Evolutionary conservation across 805 yeast genomes (phyloP).

Genomic region (Candida manassasensis): DNA sequence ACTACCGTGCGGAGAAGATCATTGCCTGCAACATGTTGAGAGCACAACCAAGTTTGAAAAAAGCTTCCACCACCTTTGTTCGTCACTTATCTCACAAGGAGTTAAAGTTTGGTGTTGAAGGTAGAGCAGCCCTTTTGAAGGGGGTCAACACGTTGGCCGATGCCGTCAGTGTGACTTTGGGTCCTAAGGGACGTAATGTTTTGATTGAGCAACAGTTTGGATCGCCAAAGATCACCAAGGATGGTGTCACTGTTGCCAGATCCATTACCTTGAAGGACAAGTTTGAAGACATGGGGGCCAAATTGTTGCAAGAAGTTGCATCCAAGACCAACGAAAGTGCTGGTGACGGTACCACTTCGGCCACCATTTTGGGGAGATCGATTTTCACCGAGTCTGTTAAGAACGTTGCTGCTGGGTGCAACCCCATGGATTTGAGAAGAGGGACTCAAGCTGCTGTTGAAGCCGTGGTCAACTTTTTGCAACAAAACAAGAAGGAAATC

Average conservation of each 20-base stretch:
- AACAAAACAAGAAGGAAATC: conserved; percentile 83
- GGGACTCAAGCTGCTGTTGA: conserved; percentile 97
- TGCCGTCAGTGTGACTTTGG: conserved; percentile 94
- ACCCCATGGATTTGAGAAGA: conserved; percentile 96
- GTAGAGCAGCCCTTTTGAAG: conserved; percentile 86
- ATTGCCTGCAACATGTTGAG: conserved; percentile 45
- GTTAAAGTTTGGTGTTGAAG: conserved; percentile 94
- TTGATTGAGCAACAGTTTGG: conserved; percentile 95
- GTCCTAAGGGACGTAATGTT: conserved; percentile 97
- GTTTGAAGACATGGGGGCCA: conserved; percentile 95
- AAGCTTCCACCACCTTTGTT: conserved; percentile 36
- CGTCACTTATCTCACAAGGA: conserved; percentile 77
- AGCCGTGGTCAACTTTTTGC: conserved; percentile 81
- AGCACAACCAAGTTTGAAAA: conserved; percentile 39
- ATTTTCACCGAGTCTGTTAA: conserved; percentile 93
- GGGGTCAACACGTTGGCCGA: conserved; percentile 95
- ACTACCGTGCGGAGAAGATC: no score
- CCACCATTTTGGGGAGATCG: conserved; percentile 93
- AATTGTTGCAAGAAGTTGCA: conserved; percentile 92
- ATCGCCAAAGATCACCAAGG: conserved; percentile 97
- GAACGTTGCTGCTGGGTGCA: conserved; percentile 98
- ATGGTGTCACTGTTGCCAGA: conserved; percentile 96
- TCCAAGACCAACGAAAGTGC: conserved; percentile 95
- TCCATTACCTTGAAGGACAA: conserved; percentile 79
- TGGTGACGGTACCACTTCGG: conserved; percentile 98